phyloP scores from a whole-genome alignment of 495 filamentous ascomycete species.

The Penicillium daleae region DNA sequence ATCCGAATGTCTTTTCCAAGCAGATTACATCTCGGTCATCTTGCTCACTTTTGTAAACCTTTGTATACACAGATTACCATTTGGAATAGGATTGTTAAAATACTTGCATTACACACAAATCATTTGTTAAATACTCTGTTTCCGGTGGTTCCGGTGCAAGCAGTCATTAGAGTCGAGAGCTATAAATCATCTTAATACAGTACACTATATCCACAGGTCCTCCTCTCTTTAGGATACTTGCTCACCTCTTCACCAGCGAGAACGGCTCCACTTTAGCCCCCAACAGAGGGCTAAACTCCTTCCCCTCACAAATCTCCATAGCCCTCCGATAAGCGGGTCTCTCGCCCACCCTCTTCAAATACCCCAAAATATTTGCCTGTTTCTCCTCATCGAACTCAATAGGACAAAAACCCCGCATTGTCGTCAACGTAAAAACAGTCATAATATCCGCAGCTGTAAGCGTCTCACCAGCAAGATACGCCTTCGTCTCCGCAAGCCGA shows the following conservation, averaged over 20 bases:
- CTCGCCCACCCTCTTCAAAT: conserved; percentile 30
- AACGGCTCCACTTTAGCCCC: conserved; percentile 20
- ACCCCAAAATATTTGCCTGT: conserved; percentile 32
- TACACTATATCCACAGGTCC: not conserved
- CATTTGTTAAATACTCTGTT: not conserved
- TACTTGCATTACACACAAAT: not conserved
- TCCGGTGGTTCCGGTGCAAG: too few relatives aligned
- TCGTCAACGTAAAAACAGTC: conserved; percentile 56
- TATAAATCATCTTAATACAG: not conserved
- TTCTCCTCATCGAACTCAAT: conserved; percentile 37
- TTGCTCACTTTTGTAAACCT: conserved; percentile 11
- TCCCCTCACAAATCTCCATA: conserved; percentile 37
- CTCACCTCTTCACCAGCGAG: conserved; percentile 11
- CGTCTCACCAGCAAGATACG: conserved; percentile 60
- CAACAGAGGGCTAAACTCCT: conserved; percentile 34
- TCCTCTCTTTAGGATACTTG: not conserved
- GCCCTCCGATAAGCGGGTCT: conserved; percentile 35
- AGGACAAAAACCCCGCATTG: conserved; percentile 53
- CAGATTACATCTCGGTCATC: not conserved
- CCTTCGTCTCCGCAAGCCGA: conserved; percentile 42
- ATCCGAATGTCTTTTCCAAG: conserved; percentile 33
- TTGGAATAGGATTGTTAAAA: not conserved
- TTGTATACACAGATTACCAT: not conserved
- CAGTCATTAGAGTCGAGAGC: not conserved
- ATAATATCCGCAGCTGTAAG: conserved; percentile 68